These are phyloP conservation scores for Termitomyces heimii DNA, from an alignment of 768 basidiomycete genomes.

Conservation along the genomic window DNA sequence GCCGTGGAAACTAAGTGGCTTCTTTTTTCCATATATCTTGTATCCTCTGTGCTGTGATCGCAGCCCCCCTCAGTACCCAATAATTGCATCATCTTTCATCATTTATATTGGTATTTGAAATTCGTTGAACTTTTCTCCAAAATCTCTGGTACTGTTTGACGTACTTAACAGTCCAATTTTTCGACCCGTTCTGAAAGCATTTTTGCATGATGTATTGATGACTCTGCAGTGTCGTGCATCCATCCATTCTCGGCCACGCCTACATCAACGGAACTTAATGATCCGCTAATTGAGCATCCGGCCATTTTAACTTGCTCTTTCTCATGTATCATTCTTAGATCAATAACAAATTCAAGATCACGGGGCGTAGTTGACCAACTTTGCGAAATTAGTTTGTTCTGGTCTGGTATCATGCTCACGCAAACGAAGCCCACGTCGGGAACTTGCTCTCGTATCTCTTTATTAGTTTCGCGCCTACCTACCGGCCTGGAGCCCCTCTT, in stretches of 20 bases:
- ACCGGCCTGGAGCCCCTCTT: neutral
- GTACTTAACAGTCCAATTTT: neutral
- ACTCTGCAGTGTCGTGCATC: neutral
- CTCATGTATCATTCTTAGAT: neutral
- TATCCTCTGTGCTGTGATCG: constrained; percentile 3
- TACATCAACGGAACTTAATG: neutral
- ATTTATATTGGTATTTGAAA: neutral
- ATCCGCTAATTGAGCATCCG: neutral
- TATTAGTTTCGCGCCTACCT: neutral
- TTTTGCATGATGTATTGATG: neutral
- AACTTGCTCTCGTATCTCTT: neutral
- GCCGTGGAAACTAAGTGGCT: constrained; percentile 17
- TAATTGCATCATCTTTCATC: neutral
- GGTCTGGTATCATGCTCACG: neutral
- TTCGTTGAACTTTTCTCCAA: neutral
- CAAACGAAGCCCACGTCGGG: neutral
- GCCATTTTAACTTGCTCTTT: neutral
- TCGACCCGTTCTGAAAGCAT: neutral
- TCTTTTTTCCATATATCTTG: constrained; percentile 1
- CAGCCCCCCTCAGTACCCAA: constrained; percentile 7
- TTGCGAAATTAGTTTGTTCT: neutral
- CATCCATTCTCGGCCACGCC: neutral
- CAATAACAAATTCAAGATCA: neutral
- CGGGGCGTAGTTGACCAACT: neutral
- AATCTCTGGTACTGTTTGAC: neutral